These are phyloP conservation scores for Flaveria linearis DNA, from an alignment of 129 eudicot species.

Conservation along the genomic window DNA sequence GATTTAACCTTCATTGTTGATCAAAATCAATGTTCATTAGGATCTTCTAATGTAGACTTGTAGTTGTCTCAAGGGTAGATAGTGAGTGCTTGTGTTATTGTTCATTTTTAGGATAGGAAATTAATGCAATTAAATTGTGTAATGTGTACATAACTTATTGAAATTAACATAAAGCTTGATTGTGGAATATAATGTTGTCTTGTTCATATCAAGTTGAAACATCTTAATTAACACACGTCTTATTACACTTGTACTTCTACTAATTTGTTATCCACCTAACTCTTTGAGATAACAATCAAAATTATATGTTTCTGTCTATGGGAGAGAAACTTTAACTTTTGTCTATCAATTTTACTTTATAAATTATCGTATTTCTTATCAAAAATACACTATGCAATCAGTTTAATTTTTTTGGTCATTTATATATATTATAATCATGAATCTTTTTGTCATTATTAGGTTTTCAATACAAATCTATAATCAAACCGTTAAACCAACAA, in stretches of 20 bases:
- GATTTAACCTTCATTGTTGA: slow-evolving; percentile 33
- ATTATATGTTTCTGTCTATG: background rate
- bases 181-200: background rate
- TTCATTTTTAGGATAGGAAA: slow-evolving; percentile 24
- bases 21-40: slow-evolving; percentile 13
- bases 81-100: slow-evolving; percentile 30
- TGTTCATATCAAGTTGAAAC: background rate
- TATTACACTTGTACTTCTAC: background rate
- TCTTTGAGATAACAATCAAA: background rate
- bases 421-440: background rate
- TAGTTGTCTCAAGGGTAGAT: slow-evolving; percentile 23
- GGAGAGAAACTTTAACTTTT: background rate
- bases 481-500: too few species aligned
- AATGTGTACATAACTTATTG: slow-evolving; percentile 22
- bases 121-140: slow-evolving; percentile 32
- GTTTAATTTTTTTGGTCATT: background rate
- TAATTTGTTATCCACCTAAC: background rate
- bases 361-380: background rate
- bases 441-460: too few species aligned
- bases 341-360: too few species aligned
- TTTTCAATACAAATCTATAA: too few species aligned
- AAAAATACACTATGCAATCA: background rate
- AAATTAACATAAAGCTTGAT: slow-evolving; percentile 4
- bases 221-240: background rate
- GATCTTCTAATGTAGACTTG: slow-evolving; percentile 10